Evolutionary conservation across 2,329 filamentous ascomycete species (phyloP), one percentile per base, ranked within the genome.

Genomic region (Aspergillus candidus): DNA sequence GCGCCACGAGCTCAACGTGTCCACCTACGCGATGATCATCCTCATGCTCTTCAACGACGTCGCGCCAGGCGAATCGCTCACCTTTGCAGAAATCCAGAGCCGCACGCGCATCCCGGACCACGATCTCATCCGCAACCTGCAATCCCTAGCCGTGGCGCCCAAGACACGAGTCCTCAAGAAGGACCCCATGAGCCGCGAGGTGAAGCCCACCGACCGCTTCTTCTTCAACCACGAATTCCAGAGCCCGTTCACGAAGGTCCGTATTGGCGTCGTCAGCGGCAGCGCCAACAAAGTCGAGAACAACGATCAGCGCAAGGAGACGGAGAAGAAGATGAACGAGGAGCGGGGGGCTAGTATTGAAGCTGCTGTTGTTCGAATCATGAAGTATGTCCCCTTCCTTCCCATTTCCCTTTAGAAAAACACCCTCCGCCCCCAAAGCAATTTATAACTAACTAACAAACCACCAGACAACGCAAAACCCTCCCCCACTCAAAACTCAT

Each of bases 1-100:
- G 30, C 82, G 84, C 31, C 91, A 97, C 60, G 93, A 98, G 57
- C 73, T 98, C 43, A 95, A 89, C 49, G 89, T 94, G 14, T 85
- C 89, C 1, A 97, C 93, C 0, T 93, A 93, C 62, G 88, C 83
- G 56, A 95, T 97, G 87, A 72, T 96, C 14, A 82, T 97, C 17
- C 69, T 98, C 14, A 66, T 94, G 35, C 78, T 96, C 0, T 98
- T 97, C 75, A 97, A 97, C 58, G 82, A 91, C 32, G 59, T 94
- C 0, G 65, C 71, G 2, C 55, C 69, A 1, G 72, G 70, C 27
- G 64, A 74, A 41, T 71, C 65, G 14, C 60, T 83, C 6, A 79
- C 73, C 0, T 81, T 76, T 45, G 86, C 93, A 43, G 87, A 95
- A 50, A 93, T 97, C 22, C 85, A 93, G 61, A 82, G 80, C 5